A percentile compares a stretch with the other conserved stretches of the same genome.
phyloP scores from a whole-genome alignment of 2,329 filamentous ascomycete species.

The Exophiala sp. region DNA sequence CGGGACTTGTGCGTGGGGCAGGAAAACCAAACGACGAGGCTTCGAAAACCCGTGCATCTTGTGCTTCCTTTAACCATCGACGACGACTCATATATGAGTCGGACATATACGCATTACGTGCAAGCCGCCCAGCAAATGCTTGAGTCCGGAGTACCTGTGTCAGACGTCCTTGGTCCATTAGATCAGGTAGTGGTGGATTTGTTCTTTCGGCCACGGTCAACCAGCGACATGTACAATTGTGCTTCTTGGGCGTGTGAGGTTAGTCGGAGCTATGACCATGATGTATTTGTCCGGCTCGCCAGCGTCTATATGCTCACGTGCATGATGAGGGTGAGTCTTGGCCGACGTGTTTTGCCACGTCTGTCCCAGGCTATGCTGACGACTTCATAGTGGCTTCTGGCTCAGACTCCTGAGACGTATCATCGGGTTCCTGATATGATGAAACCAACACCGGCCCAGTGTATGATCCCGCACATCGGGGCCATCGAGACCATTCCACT shows the following conservation, averaged over 20 bases:
- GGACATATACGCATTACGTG: slow-evolving; percentile 20
- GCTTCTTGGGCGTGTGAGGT: slow-evolving; percentile 24
- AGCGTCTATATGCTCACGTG: slow-evolving; percentile 15
- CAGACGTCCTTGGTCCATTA: slow-evolving; percentile 8
- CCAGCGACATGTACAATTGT: slow-evolving; percentile 18
- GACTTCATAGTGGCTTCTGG: slow-evolving; percentile 17
- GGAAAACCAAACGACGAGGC: slow-evolving; percentile 11
- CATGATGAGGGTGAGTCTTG: slow-evolving; percentile 22
- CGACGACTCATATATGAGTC: slow-evolving; percentile 22
- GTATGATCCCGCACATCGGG: slow-evolving; percentile 23
- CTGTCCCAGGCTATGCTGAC: neutral
- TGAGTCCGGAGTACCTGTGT: slow-evolving; percentile 4
- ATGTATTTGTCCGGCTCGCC: slow-evolving; percentile 20
- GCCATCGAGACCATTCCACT: slow-evolving; percentile 25
- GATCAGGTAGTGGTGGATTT: slow-evolving; percentile 18
- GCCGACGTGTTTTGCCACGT: neutral
- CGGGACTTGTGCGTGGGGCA: slow-evolving; percentile 21
- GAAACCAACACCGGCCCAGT: slow-evolving; percentile 22
- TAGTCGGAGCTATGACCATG: slow-evolving; percentile 17
- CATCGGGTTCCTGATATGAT: slow-evolving; percentile 22
- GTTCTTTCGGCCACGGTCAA: slow-evolving; percentile 17
- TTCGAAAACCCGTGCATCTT: slow-evolving; percentile 19
- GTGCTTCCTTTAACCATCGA: slow-evolving; percentile 17
- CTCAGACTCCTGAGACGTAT: slow-evolving; percentile 16
- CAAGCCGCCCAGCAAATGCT: slow-evolving; percentile 20